These are phyloP conservation scores for Fusarium clavum DNA, from an alignment of 2,329 filamentous ascomycete species.

Conservation along the genomic window DNA sequence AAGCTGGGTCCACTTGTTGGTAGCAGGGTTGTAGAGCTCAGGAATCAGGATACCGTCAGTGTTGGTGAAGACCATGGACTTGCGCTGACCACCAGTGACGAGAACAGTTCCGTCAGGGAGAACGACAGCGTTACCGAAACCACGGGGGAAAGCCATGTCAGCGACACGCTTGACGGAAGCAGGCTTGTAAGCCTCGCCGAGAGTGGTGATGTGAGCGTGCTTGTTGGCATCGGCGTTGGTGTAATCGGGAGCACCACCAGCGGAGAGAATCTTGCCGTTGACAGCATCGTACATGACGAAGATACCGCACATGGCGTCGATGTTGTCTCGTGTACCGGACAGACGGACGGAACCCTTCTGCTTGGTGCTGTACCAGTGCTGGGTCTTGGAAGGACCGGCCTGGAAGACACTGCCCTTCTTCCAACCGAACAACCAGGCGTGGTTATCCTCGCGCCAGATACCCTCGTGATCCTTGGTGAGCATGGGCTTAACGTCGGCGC, in stretches of 20 bases:
- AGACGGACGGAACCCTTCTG: constrained; percentile 52
- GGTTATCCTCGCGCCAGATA: constrained; percentile 58
- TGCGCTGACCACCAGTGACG: constrained; percentile 52
- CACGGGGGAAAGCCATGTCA: constrained; percentile 54
- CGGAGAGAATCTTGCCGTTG: constrained; percentile 64
- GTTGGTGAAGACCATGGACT: constrained; percentile 59
- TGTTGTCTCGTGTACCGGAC: constrained; percentile 49
- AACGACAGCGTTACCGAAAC: constrained; percentile 58
- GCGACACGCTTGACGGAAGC: constrained; percentile 27
- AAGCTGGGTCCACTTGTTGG: constrained; percentile 54
- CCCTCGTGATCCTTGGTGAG: constrained; percentile 62
- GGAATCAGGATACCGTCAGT: constrained; percentile 54
- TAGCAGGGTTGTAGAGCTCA: constrained; percentile 60
- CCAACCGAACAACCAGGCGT: constrained; percentile 51
- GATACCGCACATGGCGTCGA: constrained; percentile 64
- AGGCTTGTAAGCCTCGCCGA: constrained; percentile 47
- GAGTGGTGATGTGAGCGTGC: constrained; percentile 61
- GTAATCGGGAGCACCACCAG: constrained; percentile 61
- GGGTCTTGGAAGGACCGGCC: constrained; percentile 63
- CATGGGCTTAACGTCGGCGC: constrained; percentile 60
- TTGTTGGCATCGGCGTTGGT: constrained; percentile 53
- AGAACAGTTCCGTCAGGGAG: constrained; percentile 60
- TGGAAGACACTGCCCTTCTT: constrained; percentile 65
- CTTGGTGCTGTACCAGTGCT: constrained; percentile 67
- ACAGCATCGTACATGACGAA: constrained; percentile 68